Base-by-base conservation (phyloP, 179 eudicot species). In the Drosera spatulata region DNA sequence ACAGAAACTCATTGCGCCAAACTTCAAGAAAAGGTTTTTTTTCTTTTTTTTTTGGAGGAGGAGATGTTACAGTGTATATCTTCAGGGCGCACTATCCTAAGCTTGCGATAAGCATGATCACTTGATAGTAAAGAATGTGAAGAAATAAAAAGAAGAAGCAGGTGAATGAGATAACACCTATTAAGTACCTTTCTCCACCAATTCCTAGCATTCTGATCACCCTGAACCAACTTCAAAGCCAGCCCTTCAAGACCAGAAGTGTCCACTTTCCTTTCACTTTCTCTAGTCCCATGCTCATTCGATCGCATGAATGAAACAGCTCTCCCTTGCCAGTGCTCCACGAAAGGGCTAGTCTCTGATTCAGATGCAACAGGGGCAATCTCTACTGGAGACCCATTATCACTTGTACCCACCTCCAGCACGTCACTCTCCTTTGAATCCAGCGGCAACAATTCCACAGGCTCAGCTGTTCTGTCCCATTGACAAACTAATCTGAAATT, bases 321-420 rank as follows among this genome's bases (percentile, higher is more conserved):
- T 62, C 65, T 81, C 59, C 99, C 97, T 74, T 93, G 88, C 99
- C 99, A 93, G 62, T 90, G 84, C 69, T 75, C 97, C 71, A 93
- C 94, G 77, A 89, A 86, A 57, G 91, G 68, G 71, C 87, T 93
- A 33, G 82, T 50, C 46, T 59, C 72, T 6, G 41, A 71, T 6
- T 69, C 90, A 41, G 57, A 50, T 44, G 65, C 69, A 14, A 59
- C 51, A 67, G 53, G 56, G 58, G 55, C 63, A 71, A 60, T 74
- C 60, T 53, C 41, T 57, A 66, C 54, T 61, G 60, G 46, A 39
- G 84, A 69, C 49, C 81, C 85, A 63, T 72, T 77, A 57, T 61
- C 79, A 66, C 57, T 67, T 43, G 60, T 65, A 61, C 22, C 63
- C 56, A 68, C 76, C 49, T 45, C 63, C 59, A 55, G 56, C 38